Base-by-base conservation (phyloP, 164 flowering plant species). In the Cinnamomum micranthum region DNA sequence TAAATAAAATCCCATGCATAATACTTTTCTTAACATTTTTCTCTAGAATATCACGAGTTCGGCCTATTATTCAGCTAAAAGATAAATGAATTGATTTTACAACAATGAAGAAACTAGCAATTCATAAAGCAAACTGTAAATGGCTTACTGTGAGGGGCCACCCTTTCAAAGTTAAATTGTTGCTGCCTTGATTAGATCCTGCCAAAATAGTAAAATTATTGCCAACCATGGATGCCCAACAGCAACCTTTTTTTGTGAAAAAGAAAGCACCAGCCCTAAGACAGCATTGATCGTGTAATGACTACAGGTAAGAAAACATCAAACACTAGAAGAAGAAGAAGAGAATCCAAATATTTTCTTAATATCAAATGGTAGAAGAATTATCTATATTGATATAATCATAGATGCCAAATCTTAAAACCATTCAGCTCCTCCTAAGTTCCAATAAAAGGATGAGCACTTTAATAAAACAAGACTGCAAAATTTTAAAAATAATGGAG, bases 91-190 rank as follows among this genome's bases (percentile, higher is more conserved):
- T 20, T 55, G 60, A 55, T 15, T 15, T 55, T 55, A 7, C 19
- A 14, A 55, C n/a, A 14, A 55, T 55, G 60, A 55, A 55, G n/a
- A 55, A 55, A 55, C 60, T 17, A 55, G n/a, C 60, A 55, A 55
- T 20, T 55, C 60, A 55, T 20, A 15, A 55, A 15, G 60, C 60
- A 55, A 20, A 15, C 60, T 11, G 25, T 14, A 52, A 58, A 75
- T 51, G 55, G 83, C 97, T 86, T 80, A 95, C 99, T 0, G 95
- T 91, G 69, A 95, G 90, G 15, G 99, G 99, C 97, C 97, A 95
- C 78, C 99, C 99, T 89, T 92, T 95, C 82, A 95, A 76, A 27
- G 99, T 91, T 83, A 95, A 84, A 84, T 88, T 95, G 86, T 84
- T 93, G 51, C 95, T 86, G 70, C 91, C 92, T 85, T 93, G 96